Evolutionary conservation across 139 green algal genomes (phyloP), one percentile per base, ranked within the genome.

Genomic region (Closterium sp.): DNA sequence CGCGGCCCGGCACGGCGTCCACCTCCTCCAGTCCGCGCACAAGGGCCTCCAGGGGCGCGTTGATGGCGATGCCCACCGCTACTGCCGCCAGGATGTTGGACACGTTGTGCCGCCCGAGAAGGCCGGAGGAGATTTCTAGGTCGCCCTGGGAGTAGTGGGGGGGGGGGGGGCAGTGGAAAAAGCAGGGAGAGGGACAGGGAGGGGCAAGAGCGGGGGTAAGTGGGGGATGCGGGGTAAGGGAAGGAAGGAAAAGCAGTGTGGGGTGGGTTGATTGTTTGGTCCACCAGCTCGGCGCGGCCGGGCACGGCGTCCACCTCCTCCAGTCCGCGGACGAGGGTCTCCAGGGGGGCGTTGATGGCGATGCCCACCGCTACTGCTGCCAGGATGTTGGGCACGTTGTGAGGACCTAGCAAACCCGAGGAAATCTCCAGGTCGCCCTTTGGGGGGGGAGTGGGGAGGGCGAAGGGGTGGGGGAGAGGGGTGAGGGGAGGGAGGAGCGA

Each of bases 31-130:
- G 35, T 0, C 94, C 94, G 32, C 28, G 38, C 31, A 87, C 93
- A 30, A 96, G 94, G 33, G 88, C 88, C 28, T 95, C 92, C 33
- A 94, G 87, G 33, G 94, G 93, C n/a, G 97, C 94, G 38, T 95
- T 96, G 43, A 97, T 86, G 28, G 97, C 96, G 0, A 98, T 84
- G 23, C 96, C 97, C 16, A 95, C 95, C 0, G 97, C 97, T 33
- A 99, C 97, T 8, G 98, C 97, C 19, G 97, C 98, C 34, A 98
- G 92, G 9, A 99, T 95, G 94, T 99, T 99, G 95, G 94, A 96
- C 21, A 98, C 96, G 87, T 99, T 98, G 89, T 96, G 92, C 23
- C 95, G 92, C 84, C 98, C 91, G 9, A 94, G 64, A 31, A 94
- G 91, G 2, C 91, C 91, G 28, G 89, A 93, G 2, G 91, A 94